Evolutionary conservation across 2,329 filamentous ascomycete species (phyloP), one percentile per base, ranked within the genome.

Genomic region (Phyllosticta citribraziliensis): DNA sequence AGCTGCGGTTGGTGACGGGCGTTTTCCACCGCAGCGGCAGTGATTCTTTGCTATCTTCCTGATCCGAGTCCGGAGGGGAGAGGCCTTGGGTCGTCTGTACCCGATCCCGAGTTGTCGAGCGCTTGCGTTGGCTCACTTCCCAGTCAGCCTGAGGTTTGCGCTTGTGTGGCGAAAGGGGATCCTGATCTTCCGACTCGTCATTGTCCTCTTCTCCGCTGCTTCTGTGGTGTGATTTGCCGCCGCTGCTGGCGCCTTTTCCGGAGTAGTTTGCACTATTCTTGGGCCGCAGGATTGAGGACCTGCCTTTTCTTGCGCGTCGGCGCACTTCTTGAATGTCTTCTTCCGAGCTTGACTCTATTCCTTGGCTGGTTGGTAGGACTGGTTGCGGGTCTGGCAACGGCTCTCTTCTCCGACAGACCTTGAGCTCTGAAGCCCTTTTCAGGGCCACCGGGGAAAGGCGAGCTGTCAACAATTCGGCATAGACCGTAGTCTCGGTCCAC

Each of bases 271-370:
- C 40, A 53, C 67, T 64, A 47, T 67, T 72, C 56, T 64, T 74
- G 0, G 74, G 74, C 50, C 73, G 66, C 1, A 75, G 63, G 3
- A 72, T 66, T 6, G 74, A 76, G 3, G 72, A 63, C 11, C 66
- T 66, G 1, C 72, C 72, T 62, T 68, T 70, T 57, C 66, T 63
- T 64, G 63, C 65, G 24, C 25, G 67, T 53, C 35, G 59, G 30
- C 27, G 55, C n/a, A 24, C 56, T 58, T 17, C 64, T 63, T 11
- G 66, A 17, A 67, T 65, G 5, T 68, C 67, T n/a, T 62, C 63
- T n/a, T 65, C 51, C 54, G 64, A 64, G 24, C 52, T 58, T 10
- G 24, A 54, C 12, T 59, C 59, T 52, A 54, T 22, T 51, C 30
- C 10, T 57, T 52, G 20, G 10, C 14, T 40, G 22, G 25, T 19